A percentile compares a stretch with the other conserved stretches of the same genome.
Evolutionary conservation across 352 stramenopile genomes (phyloP).

Genomic region (Phytophthora foliorum): DNA sequence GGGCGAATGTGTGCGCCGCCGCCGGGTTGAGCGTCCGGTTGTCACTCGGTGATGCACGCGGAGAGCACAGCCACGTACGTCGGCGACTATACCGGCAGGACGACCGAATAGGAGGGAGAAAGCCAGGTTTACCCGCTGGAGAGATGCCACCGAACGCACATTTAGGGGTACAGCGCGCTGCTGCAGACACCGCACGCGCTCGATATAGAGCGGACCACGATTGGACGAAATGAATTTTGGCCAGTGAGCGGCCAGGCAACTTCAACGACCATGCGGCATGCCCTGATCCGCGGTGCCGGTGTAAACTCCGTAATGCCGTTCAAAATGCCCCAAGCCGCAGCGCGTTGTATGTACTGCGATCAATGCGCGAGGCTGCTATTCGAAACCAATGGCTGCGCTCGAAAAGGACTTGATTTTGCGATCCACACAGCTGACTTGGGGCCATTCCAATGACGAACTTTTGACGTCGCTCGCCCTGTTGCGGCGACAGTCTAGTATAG

Average conservation of each 20-base stretch:
- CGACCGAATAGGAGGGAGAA: slow-evolving; percentile 9
- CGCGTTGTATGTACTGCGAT: background rate
- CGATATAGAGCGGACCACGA: slow-evolving; percentile 21
- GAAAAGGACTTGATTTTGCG: background rate
- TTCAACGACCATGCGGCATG: slow-evolving; percentile 10
- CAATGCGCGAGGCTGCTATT: background rate
- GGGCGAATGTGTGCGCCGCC: slow-evolving; percentile 10
- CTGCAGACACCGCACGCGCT: slow-evolving; percentile 15
- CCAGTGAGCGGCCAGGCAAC: slow-evolving; percentile 15
- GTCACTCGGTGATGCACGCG: slow-evolving; percentile 11
- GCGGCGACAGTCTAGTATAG: background rate
- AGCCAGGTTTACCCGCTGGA: slow-evolving; percentile 7
- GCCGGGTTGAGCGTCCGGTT: slow-evolving; percentile 24
- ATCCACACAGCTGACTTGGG: background rate
- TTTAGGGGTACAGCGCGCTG: background rate
- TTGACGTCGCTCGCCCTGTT: background rate
- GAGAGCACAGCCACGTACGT: slow-evolving; percentile 3
- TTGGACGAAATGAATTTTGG: slow-evolving; percentile 29
- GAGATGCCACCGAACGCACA: slow-evolving; percentile 36
- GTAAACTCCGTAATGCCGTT: background rate
- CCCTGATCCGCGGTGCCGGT: background rate
- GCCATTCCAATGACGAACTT: background rate
- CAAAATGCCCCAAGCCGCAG: background rate
- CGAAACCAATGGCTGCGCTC: background rate
- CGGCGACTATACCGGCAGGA: slow-evolving; percentile 15